phyloP scores from a whole-genome alignment of 2,329 filamentous ascomycete species.

The Teratosphaeria destructans region DNA sequence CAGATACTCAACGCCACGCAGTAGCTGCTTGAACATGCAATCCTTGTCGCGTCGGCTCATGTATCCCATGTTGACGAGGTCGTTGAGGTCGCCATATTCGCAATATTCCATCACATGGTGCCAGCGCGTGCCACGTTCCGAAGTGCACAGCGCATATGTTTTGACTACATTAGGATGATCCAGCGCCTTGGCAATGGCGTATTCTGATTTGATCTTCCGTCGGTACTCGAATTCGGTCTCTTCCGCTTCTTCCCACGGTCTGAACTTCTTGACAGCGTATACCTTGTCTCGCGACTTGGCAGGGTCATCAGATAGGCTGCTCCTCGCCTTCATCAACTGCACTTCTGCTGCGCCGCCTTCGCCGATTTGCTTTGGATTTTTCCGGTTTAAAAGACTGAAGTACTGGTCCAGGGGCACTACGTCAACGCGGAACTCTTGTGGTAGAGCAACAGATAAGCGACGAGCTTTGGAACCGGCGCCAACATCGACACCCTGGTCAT shows the following conservation, averaged over 20 bases:
- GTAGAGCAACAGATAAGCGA: conserved; percentile 21
- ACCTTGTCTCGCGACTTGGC: conserved; percentile 37
- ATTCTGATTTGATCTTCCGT: conserved; percentile 86
- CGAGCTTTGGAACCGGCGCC: conserved; percentile 27
- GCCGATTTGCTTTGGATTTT: conserved; percentile 64
- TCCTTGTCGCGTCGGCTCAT: conserved; percentile 59
- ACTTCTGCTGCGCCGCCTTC: conserved; percentile 78
- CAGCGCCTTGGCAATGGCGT: conserved; percentile 73
- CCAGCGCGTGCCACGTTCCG: conserved; percentile 53
- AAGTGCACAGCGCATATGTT: conserved; percentile 61
- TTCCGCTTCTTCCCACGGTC: conserved; percentile 59
- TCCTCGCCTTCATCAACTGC: conserved; percentile 66
- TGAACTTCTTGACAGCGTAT: conserved; percentile 82
- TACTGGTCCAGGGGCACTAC: conserved; percentile 34
- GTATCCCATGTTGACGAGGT: conserved; percentile 58
- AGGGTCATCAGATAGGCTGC: conserved; percentile 33
- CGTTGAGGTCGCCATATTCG: conserved; percentile 68
- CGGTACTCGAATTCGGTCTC: conserved; percentile 60
- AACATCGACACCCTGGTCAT: conserved; percentile 20
- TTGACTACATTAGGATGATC: conserved; percentile 82
- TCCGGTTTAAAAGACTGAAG: conserved; percentile 56
- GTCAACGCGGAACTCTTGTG: conserved; percentile 21
- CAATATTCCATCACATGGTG: conserved; percentile 94
- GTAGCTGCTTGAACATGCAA: conserved; percentile 82
- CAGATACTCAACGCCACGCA: conserved; percentile 72